Evolutionary conservation across 352 stramenopile genomes (phyloP), one percentile per base, ranked within the genome.

Genomic region (Globisporangium apiculatum): DNA sequence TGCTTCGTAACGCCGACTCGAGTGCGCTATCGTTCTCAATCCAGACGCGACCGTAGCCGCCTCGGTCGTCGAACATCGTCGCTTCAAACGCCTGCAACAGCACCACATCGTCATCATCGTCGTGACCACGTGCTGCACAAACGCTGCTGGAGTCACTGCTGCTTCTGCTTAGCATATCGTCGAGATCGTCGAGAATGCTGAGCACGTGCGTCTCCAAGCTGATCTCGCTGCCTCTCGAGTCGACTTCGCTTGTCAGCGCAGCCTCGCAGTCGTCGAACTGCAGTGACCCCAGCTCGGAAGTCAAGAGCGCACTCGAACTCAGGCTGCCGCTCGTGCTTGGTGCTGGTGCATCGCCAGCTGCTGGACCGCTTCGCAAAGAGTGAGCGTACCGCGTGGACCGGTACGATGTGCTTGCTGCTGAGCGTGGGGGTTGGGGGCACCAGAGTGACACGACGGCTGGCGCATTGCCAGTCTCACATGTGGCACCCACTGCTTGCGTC

Each of bases 181-280:
- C 45, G n/a, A 7, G 7, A 8, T 42, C 36, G 14, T 51, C 51
- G 11, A 75, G 46, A 3, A 65, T 58, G 5, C 51, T 48, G 10
- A 77, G 42, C 31, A 73, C 51, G 35, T 67, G 53, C 5, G 70
- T 69, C 41, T 79, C 70, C 4, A 81, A 60, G 17, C 72, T 73
- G 18, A 60, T 68, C 4, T 56, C 65, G 46, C 55, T 73, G 41
- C n/a, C 36, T 9, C 7, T 50, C 9, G 41, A 42, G 9, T 51
- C 49, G 15, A 10, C 45, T 36, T 50, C 60, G 24, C 46, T 45
- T 45, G 38, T 12, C 24, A 7, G 15, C 11, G 45, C 45, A 48
- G n/a, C 42, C 38, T 48, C 35, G 15, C 9, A 35, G 35, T 31
- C 35, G 11, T 38, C 15, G 24, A 41, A 36, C 4, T 58, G 53